Base-by-base conservation (phyloP, 1,284 basidiomycete species). In the Leccinum pachyderme region DNA sequence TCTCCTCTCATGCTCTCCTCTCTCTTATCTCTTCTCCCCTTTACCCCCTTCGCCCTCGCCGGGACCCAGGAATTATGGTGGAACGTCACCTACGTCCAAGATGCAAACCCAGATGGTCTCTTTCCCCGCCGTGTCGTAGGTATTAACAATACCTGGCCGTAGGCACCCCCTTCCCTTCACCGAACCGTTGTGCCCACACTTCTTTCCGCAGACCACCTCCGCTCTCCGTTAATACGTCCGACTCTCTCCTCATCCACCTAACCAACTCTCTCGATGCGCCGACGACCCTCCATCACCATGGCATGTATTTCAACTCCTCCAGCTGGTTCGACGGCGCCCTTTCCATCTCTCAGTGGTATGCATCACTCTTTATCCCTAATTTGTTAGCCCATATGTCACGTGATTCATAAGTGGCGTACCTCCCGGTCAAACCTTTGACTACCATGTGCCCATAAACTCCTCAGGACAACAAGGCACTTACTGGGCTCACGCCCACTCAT, bases 141-240 rank as follows among this genome's bases (percentile, higher is more conserved):
- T 54, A 82, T 96, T 52, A 97, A 97, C 68, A 84, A 86, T 18
- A 87, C 90, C 5, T 97, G 94, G 94, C 94, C 94, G 87, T 93
- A 72, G 72, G 91, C 78, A 7, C 2, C 53, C 18, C 4, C 33
- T 0, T 2, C 2, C 13, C 47, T 28, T 8, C 52, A 13, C 25
- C 9, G 12, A 12, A 5, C 2, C n/a, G 12, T 6, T 15, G 4
- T 18, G 7, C 25, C 12, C 41, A 31, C 15, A 32, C 22, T 9
- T n/a, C 11, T 22, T 31, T 32, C 22, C 43, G 6, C 65, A 91
- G 90, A 31, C 92, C 91, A 2, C 93, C 93, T 5, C 84, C 91
- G 0, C 74, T 95, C 57, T 80, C 85, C 49, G 81, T 93, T n/a
- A 80, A 79, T 59, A 80, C 82, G 13, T 82, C 80, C 24, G 93